Conservation (phyloP, 495 filamentous ascomycete species). For the Trichoderma parareesei region DNA sequence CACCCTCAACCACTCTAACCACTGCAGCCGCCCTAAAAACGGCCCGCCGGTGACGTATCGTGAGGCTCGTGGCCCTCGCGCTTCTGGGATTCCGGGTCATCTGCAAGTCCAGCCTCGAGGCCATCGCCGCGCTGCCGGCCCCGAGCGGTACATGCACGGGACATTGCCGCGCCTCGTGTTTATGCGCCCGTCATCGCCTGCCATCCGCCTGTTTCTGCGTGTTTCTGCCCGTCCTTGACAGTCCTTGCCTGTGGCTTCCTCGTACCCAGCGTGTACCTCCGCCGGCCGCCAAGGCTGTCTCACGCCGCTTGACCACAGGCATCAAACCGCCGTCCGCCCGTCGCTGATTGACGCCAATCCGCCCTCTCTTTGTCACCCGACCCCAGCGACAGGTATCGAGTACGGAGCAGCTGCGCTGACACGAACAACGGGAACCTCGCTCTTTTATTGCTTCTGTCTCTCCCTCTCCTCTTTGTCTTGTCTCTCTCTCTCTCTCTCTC, state of each 20-base stretch:
- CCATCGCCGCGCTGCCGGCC: background rate
- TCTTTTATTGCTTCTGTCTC: too few species aligned
- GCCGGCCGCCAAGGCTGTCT: background rate
- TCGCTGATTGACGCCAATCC: background rate
- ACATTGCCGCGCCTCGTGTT: background rate
- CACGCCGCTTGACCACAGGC: background rate
- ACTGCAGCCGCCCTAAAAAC: conserved; percentile 2
- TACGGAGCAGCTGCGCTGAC: too few species aligned
- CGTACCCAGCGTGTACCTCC: background rate
- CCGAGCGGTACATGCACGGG: background rate
- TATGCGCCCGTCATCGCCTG: too few species aligned
- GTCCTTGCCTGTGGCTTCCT: background rate
- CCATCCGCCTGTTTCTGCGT: too few species aligned
- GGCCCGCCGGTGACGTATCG: conserved; percentile 8
- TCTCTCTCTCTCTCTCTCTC: background rate
- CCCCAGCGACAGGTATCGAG: background rate
- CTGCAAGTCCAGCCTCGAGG: background rate
- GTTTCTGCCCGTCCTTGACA: background rate
- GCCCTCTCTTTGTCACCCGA: conserved; percentile 5
- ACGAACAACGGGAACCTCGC: too few species aligned
- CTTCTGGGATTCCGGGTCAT: background rate
- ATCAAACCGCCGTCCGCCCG: background rate
- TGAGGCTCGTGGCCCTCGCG: background rate
- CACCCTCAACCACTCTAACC: background rate
- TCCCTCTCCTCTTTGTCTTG: background rate